These are phyloP conservation scores for Ilex aquifolium DNA, from an alignment of 257 asterid species.

Conservation along the genomic window DNA sequence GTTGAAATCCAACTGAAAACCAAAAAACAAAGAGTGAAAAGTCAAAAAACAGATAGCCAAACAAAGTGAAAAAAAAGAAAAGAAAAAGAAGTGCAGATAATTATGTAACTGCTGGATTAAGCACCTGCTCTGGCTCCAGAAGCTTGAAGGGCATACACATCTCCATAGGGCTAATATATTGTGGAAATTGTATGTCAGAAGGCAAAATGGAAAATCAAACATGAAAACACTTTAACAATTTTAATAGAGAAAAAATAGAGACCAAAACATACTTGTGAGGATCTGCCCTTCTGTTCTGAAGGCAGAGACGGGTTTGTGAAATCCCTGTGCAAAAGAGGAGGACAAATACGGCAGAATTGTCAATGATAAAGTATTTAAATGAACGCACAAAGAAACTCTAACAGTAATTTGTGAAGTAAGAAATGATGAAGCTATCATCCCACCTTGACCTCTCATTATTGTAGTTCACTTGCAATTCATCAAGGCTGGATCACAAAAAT, in stretches of 20 bases:
- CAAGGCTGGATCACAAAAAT: slow-evolving; percentile 57
- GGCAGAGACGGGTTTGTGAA: slow-evolving; percentile 93
- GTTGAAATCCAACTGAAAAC: slow-evolving; percentile 78
- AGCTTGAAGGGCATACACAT: slow-evolving; percentile 37
- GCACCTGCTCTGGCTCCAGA: slow-evolving; percentile 45
- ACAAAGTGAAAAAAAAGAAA: neutral
- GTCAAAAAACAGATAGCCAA: slow-evolving; percentile 5
- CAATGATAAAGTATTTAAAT: too few species aligned
- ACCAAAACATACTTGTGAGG: slow-evolving; percentile 61
- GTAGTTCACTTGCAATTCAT: slow-evolving; percentile 91
- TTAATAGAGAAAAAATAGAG: too few species aligned
- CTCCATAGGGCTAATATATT: slow-evolving; percentile 56
- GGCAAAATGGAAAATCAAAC: too few species aligned
- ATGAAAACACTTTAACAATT: too few species aligned
- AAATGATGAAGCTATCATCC: too few species aligned
- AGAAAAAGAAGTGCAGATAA: neutral
- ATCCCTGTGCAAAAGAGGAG: slow-evolving; percentile 54
- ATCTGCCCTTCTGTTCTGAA: slow-evolving; percentile 92
- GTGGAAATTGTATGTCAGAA: too few species aligned
- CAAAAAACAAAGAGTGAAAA: slow-evolving; percentile 19
- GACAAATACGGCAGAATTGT: slow-evolving; percentile 4
- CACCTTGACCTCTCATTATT: slow-evolving; percentile 96
- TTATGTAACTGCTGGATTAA: slow-evolving; percentile 10
- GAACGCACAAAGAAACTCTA: too few species aligned
- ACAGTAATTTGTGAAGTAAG: too few species aligned